Conservation (phyloP, 495 filamentous ascomycete species). For the Aspergillus affinis region DNA sequence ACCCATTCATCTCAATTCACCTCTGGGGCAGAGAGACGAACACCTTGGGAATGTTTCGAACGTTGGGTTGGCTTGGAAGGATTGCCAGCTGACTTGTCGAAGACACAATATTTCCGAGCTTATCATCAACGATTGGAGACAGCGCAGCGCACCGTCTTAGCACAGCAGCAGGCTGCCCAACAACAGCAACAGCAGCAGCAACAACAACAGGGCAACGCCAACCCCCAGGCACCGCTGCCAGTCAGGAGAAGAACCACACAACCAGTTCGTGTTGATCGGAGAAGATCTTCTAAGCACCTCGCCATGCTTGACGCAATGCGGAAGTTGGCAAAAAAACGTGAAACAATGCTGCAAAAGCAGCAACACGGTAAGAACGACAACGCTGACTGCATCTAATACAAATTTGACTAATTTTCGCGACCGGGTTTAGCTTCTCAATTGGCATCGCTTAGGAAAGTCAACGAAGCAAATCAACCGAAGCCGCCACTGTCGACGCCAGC, state of each 20-base stretch:
- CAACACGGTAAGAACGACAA: slow-evolving; percentile 59
- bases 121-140: slow-evolving; percentile 79
- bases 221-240: slow-evolving; percentile 57
- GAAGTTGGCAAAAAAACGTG: slow-evolving; percentile 91
- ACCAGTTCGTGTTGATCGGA: slow-evolving; percentile 77
- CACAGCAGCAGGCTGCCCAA: slow-evolving; percentile 58
- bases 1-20: slow-evolving; percentile 70
- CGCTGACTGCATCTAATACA: neutral
- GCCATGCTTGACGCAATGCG: slow-evolving; percentile 91
- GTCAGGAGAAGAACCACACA: slow-evolving; percentile 67
- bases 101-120: slow-evolving; percentile 86
- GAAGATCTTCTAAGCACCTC: slow-evolving; percentile 80
- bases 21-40: slow-evolving; percentile 83
- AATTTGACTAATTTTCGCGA: slow-evolving; percentile 14
- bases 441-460: slow-evolving; percentile 69
- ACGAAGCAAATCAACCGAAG: slow-evolving; percentile 64
- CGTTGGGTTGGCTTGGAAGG: slow-evolving; percentile 90
- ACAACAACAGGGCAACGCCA: slow-evolving; percentile 54
- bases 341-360: slow-evolving; percentile 80
- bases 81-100: slow-evolving; percentile 84
- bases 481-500: slow-evolving; percentile 68
- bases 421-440: slow-evolving; percentile 52
- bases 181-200: slow-evolving; percentile 53
- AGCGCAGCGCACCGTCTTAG: slow-evolving; percentile 65
- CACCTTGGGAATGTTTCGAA: slow-evolving; percentile 98